Evolutionary conservation across 2,329 filamentous ascomycete species (phyloP).

Genomic region (Xylaria sp.): DNA sequence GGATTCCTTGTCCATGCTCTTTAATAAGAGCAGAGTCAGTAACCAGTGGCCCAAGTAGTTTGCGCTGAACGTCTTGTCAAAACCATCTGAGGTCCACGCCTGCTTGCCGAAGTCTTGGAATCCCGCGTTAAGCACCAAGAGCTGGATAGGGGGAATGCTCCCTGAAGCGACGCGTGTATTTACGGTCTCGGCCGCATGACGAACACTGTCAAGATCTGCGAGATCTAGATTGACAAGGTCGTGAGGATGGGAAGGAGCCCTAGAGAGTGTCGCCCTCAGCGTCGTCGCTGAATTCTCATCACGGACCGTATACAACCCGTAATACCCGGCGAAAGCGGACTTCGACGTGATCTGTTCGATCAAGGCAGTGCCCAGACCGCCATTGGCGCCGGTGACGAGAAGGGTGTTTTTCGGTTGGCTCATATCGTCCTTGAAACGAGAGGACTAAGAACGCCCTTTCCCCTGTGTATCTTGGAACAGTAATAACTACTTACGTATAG

Average conservation of each 20-base stretch:
- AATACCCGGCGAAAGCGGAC: slow-evolving; percentile 16
- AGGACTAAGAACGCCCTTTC: not conserved
- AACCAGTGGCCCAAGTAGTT: slow-evolving; percentile 51
- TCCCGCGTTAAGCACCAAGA: slow-evolving; percentile 52
- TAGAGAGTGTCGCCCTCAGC: not conserved
- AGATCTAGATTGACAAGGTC: slow-evolving; percentile 34
- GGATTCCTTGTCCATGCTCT: slow-evolving; percentile 49
- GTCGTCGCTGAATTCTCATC: not conserved
- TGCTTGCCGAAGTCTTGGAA: slow-evolving; percentile 45
- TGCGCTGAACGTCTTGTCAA: slow-evolving; percentile 48
- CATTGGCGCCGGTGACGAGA: slow-evolving; percentile 38
- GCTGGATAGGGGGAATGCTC: slow-evolving; percentile 53
- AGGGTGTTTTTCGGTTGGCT: slow-evolving; percentile 6
- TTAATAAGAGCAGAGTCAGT: slow-evolving; percentile 48
- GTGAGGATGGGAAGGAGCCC: slow-evolving; percentile 17
- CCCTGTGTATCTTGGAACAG: not conserved
- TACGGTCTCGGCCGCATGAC: slow-evolving; percentile 23
- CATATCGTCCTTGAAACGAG: not conserved
- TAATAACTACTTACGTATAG: too few species aligned
- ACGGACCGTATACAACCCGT: slow-evolving; percentile 36
- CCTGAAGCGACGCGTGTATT: slow-evolving; percentile 35
- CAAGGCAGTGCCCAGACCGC: slow-evolving; percentile 37
- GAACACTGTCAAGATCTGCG: slow-evolving; percentile 30
- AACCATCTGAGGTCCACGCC: slow-evolving; percentile 41
- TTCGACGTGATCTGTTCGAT: slow-evolving; percentile 13